A percentile compares a stretch with the other conserved stretches of the same genome.
These are phyloP conservation scores for Alternaria alternata DNA, from an alignment of 2,329 filamentous ascomycete species.

Conservation along the genomic window DNA sequence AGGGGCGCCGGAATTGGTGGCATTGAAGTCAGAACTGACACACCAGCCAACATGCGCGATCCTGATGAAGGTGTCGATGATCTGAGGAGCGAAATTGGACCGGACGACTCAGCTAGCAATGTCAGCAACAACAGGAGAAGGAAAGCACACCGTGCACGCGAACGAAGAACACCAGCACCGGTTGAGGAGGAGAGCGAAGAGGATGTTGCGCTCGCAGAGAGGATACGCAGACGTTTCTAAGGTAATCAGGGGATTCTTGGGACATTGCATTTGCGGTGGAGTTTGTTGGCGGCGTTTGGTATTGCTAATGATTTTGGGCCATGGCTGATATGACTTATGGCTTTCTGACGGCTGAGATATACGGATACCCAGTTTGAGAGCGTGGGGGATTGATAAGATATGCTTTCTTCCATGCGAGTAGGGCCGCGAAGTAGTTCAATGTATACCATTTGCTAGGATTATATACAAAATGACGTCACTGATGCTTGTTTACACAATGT, in stretches of 20 bases:
- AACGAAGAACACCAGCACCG: constrained; percentile 74
- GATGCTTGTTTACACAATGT: not conserved
- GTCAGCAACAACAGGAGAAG: constrained; percentile 75
- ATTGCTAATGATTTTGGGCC: constrained; percentile 8
- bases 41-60: constrained; percentile 54
- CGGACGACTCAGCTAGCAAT: constrained; percentile 83
- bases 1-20: constrained; percentile 56
- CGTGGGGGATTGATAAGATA: constrained; percentile 8
- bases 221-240: constrained; percentile 39
- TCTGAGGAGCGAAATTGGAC: constrained; percentile 65
- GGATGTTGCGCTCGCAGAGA: constrained; percentile 36
- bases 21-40: constrained; percentile 56
- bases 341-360: constrained; percentile 31
- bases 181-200: constrained; percentile 65
- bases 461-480: constrained; percentile 7
- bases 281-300: constrained; percentile 12
- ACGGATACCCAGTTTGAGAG: constrained; percentile 37
- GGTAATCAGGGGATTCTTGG: constrained; percentile 1
- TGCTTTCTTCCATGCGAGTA: constrained; percentile 5
- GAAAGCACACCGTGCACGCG: constrained; percentile 71
- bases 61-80: constrained; percentile 52
- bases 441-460: constrained; percentile 11
- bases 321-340: constrained; percentile 27
- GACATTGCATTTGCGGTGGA: constrained; percentile 15
- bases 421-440: constrained; percentile 8